A percentile compares a stretch with the other conserved stretches of the same genome.
Evolutionary conservation across 2,329 filamentous ascomycete species (phyloP).

Genomic region (Talaromyces albobiverticillius): DNA sequence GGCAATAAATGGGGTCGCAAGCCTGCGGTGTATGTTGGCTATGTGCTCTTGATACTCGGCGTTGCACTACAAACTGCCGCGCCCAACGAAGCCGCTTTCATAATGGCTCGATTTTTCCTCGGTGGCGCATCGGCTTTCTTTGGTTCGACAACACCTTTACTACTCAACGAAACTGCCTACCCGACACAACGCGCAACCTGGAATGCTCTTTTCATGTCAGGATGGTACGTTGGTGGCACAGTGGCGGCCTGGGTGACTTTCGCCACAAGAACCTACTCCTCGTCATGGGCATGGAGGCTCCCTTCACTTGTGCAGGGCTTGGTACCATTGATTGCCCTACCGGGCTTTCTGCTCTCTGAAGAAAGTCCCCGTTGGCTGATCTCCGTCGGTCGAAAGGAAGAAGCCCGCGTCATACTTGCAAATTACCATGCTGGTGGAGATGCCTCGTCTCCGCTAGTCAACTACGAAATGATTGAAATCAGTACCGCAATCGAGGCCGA

Average conservation of each 20-base stretch:
- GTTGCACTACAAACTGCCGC: background rate
- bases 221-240: slow-evolving; percentile 40
- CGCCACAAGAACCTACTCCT: slow-evolving; percentile 57
- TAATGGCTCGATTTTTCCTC: slow-evolving; percentile 37
- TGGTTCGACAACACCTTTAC: background rate
- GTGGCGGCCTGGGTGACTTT: slow-evolving; percentile 62
- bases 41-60: background rate
- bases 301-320: slow-evolving; percentile 61
- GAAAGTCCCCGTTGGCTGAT: slow-evolving; percentile 63
- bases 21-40: background rate
- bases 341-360: background rate
- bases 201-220: slow-evolving; percentile 44
- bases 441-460: slow-evolving; percentile 29
- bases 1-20: background rate
- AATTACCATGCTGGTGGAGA: slow-evolving; percentile 58
- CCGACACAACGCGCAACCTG: slow-evolving; percentile 46
- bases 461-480: slow-evolving; percentile 33
- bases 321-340: slow-evolving; percentile 55
- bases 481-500: slow-evolving; percentile 44
- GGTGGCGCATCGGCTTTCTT: background rate
- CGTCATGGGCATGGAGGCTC: slow-evolving; percentile 64
- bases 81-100: background rate
- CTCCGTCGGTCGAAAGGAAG: slow-evolving; percentile 56
- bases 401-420: slow-evolving; percentile 56
- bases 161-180: slow-evolving; percentile 22